phyloP scores from a whole-genome alignment of 1,139 yeast genomes.

The Diutina neorugosa region DNA sequence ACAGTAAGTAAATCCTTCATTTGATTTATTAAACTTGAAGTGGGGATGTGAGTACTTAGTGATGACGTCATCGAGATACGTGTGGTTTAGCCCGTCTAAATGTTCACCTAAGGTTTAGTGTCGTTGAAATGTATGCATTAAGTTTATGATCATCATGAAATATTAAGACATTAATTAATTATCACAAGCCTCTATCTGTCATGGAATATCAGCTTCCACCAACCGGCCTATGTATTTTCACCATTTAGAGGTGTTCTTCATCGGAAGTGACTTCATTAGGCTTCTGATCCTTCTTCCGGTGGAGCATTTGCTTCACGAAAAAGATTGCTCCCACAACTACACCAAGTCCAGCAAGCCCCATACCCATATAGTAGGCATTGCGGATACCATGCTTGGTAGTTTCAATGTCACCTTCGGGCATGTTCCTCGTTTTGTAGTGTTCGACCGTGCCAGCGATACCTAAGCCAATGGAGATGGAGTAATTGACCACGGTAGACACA shows the following conservation, averaged over 20 bases:
- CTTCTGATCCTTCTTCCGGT: background rate
- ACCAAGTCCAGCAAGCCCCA: constrained; percentile 41
- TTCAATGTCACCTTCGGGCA: constrained; percentile 11
- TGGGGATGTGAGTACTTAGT: background rate
- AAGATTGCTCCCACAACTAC: constrained; percentile 15
- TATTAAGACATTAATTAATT: background rate
- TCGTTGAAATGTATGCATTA: background rate
- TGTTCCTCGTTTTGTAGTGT: constrained; percentile 23
- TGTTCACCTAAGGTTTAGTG: no score
- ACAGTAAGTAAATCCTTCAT: no score
- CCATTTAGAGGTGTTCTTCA: background rate
- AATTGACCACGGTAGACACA: constrained; percentile 5
- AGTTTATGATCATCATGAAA: no score
- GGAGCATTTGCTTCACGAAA: background rate
- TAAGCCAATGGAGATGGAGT: constrained; percentile 6
- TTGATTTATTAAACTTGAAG: no score
- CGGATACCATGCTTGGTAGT: constrained; percentile 24
- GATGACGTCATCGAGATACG: background rate
- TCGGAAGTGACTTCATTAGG: background rate
- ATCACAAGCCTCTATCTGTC: background rate
- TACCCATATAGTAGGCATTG: constrained; percentile 35
- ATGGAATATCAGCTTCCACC: background rate
- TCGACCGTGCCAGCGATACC: constrained; percentile 13
- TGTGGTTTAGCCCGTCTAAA: no score
- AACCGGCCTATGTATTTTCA: background rate